Percentiles rank a stretch among this genome's conserved stretches.
These are phyloP conservation scores for Coelastrella sp. DNA, from an alignment of 139 green algal genomes.

Conservation along the genomic window DNA sequence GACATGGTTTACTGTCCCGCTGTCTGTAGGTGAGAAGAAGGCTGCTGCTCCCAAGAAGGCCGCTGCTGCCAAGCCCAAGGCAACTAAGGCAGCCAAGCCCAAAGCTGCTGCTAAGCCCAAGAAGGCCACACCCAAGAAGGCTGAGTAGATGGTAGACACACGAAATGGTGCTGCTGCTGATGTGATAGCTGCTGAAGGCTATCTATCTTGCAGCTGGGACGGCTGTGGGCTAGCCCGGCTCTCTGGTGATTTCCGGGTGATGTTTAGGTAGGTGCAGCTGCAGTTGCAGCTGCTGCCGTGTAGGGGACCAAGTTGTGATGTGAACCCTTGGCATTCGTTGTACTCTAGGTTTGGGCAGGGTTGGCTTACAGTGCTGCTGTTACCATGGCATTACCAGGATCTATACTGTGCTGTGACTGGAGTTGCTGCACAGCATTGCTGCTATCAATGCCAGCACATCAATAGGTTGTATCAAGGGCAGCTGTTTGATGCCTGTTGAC, in stretches of 20 bases:
- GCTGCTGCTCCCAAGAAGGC: conserved; percentile 35
- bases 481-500: no score
- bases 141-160: background rate
- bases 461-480: no score
- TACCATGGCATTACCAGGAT: background rate
- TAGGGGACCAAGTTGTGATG: background rate
- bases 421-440: no score
- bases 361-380: background rate
- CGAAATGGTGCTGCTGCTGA: background rate
- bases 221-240: background rate
- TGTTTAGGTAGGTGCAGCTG: background rate
- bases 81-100: background rate
- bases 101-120: conserved; percentile 17
- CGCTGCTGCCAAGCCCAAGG: background rate
- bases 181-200: background rate
- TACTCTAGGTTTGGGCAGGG: background rate
- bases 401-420: no score
- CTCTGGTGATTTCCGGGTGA: background rate
- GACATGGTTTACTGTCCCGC: no score
- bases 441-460: no score
- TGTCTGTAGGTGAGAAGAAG: background rate
- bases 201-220: background rate
- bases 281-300: background rate
- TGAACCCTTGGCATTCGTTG: background rate
- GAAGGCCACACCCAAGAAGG: conserved; percentile 32